Base-by-base conservation (phyloP, 2,329 filamentous ascomycete species). In the Clarireedia paspali region DNA sequence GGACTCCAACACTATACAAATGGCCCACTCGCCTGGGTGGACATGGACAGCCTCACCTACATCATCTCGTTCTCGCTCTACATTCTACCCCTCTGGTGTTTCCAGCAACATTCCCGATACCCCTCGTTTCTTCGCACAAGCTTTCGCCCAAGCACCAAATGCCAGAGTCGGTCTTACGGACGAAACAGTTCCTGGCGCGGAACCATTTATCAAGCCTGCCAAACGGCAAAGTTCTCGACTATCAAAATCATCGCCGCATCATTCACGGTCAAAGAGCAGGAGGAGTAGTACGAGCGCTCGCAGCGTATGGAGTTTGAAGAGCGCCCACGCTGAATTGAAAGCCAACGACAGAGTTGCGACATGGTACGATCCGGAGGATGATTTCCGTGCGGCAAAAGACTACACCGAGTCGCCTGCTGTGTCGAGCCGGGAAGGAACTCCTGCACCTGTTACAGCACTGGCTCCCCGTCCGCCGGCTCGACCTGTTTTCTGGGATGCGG, bases 101-200 rank as follows among this genome's bases (percentile, higher is more conserved):
- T 72, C 65, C n/a, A 55, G 54, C 42, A 48, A 55, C 23, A 36
- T 59, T 17, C 61, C 61, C 6, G 60, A 62, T 46, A 60, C 50
- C 6, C 63, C 77, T 2, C 76, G 80, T 1, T 75, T 83, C 9
- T 71, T 82, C 27, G 81, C 82, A 12, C 73, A 76, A 47, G 82
- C 82, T 3, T 71, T 82, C 36, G 81, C 82, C 12, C 73, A 77
- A 48, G 83, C 83, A 6, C 82, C 83, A 12, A 85, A 85, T 62
- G 74, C 82, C n/a, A 73, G 82, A 20, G 75, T 75, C 1, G 83
- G 83, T 15, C 74, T 86, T 5, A 85, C 83, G 2, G 82, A 85
- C 59, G 80, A 84, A 62, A 69, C 76, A 1, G 67, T 85, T 2
- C 81, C 82, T 5, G 82, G 83, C 36, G 82, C 80, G 57, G 77